Conservation (phyloP, 2,329 filamentous ascomycete species). For the Arthrobotrys conoides region DNA sequence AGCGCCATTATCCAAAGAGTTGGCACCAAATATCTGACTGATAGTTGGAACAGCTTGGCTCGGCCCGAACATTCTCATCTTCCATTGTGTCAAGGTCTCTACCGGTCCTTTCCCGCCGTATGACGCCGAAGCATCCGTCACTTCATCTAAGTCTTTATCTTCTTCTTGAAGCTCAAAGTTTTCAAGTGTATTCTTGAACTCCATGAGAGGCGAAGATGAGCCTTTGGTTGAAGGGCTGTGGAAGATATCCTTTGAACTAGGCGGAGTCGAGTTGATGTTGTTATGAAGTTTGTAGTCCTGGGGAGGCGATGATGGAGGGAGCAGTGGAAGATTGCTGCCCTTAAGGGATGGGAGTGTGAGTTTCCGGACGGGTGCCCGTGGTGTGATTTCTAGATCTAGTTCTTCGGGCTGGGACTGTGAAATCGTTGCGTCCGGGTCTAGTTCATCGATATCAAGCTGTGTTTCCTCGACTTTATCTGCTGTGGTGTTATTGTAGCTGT, state of each 20-base stretch:
- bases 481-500: constrained; percentile 29
- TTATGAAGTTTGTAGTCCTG: constrained; percentile 24
- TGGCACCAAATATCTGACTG: constrained; percentile 41
- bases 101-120: constrained; percentile 9
- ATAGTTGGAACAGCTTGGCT: constrained; percentile 52
- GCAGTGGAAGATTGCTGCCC: constrained; percentile 38
- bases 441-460: constrained; percentile 8
- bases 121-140: constrained; percentile 8
- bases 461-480: constrained; percentile 27
- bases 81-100: constrained; percentile 54
- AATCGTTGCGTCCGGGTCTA: constrained; percentile 42
- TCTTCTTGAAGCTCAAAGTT: background rate
- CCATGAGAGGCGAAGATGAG: constrained; percentile 38
- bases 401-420: constrained; percentile 34
- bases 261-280: constrained; percentile 27
- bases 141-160: constrained; percentile 21
- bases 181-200: constrained; percentile 31
- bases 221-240: constrained; percentile 38
- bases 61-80: constrained; percentile 50
- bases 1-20: constrained; percentile 11
- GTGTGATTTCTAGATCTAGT: constrained; percentile 10
- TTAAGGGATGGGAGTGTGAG: background rate
- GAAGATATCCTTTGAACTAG: constrained; percentile 18
- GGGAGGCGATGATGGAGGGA: constrained; percentile 48
- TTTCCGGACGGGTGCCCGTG: background rate